Percentiles rank a stretch among this genome's conserved stretches.
phyloP scores from a whole-genome alignment of 108 stramenopile genomes.

The Nitzschia inconspicua region DNA sequence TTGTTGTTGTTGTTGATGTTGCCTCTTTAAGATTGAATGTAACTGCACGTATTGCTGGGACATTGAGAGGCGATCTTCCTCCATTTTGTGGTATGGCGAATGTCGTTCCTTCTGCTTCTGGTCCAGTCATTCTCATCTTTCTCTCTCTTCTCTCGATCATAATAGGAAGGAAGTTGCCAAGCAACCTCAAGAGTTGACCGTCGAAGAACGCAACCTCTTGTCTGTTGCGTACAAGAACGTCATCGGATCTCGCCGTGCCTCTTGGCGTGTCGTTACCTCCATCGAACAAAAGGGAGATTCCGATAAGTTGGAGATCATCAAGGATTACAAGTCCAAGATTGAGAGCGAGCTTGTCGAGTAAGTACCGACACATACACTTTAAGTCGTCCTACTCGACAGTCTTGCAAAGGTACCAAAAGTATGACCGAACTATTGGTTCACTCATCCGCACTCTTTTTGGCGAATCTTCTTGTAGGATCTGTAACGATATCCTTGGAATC shows the following conservation, averaged over 20 bases:
- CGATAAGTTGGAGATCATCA: constrained; percentile 93
- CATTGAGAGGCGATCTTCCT: no score
- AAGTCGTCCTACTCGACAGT: no score
- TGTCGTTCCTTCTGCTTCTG: background rate
- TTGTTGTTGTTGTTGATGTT: background rate
- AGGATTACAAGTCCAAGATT: constrained; percentile 97
- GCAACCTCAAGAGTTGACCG: constrained; percentile 97
- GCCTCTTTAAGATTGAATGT: background rate
- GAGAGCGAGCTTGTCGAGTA: constrained; percentile 93
- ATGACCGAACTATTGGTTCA: no score
- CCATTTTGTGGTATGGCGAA: no score
- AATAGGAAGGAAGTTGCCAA: constrained; percentile 90
- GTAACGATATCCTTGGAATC: constrained; percentile 97
- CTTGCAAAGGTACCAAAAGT: no score
- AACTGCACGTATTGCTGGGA: background rate
- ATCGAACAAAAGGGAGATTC: constrained; percentile 99
- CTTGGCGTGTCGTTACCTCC: constrained; percentile 99
- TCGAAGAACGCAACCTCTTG: constrained; percentile 99
- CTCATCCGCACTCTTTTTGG: no score
- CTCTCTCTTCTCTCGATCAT: background rate
- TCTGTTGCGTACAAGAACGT: constrained; percentile 99
- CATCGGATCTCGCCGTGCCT: constrained; percentile 98
- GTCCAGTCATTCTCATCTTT: background rate
- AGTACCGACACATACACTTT: no score
- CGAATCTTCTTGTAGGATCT: no score